phyloP scores from a whole-genome alignment of 1,284 basidiomycete genomes.

The Moesziomyces globuligerus region DNA sequence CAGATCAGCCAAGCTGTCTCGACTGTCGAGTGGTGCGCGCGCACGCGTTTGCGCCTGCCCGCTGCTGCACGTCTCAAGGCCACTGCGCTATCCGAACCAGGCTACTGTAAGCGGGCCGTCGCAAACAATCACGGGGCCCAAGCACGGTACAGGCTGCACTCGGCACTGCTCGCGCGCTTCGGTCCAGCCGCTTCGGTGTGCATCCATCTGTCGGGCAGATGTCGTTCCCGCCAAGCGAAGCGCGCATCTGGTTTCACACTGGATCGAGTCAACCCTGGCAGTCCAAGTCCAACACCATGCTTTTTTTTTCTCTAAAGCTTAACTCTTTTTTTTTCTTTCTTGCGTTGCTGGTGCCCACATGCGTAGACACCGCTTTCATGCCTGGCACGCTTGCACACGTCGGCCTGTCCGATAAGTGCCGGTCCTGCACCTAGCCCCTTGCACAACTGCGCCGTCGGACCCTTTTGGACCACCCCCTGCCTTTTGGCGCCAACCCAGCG shows the following conservation, averaged over 20 bases:
- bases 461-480: neutral
- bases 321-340: neutral
- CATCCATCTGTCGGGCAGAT: neutral
- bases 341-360: neutral
- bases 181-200: too few relatives aligned
- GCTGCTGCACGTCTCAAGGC: neutral
- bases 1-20: too few relatives aligned
- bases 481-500: neutral
- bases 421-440: slow-evolving; percentile 12
- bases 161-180: too few relatives aligned
- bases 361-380: slow-evolving; percentile 7
- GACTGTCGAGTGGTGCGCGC: neutral
- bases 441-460: too few relatives aligned
- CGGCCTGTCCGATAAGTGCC: slow-evolving; percentile 2
- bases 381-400: slow-evolving; percentile 1
- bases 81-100: neutral
- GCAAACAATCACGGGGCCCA: slow-evolving; percentile 12
- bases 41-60: neutral
- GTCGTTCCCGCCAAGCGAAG: too few relatives aligned
- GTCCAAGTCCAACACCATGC: neutral
- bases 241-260: slow-evolving; percentile 5
- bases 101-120: slow-evolving; percentile 5
- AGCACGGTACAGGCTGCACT: neutral
- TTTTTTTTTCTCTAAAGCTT: slow-evolving; percentile 1
- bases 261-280: slow-evolving; percentile 5